Evolutionary conservation across 345 rosid species (phyloP).

Genomic region (Lumnitzera racemosa): DNA sequence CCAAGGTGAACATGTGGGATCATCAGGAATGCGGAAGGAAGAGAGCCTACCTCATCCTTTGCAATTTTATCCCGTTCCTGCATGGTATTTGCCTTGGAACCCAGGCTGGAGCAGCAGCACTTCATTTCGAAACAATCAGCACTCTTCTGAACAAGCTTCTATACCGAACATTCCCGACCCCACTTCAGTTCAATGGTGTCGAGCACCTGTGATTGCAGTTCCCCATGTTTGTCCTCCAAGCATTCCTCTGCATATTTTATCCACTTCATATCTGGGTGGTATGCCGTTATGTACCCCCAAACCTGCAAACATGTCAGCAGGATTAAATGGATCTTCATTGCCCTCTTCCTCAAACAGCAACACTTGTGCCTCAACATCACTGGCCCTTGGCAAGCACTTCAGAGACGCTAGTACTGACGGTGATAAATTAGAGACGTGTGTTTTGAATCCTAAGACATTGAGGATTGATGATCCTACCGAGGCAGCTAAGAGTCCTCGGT

Average conservation of each 20-base stretch:
- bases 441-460: constrained; percentile 44
- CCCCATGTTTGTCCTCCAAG: constrained; percentile 40
- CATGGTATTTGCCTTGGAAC: constrained; percentile 43
- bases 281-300: constrained; percentile 37
- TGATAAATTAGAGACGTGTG: constrained; percentile 29
- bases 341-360: constrained; percentile 39
- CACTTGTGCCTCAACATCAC: constrained; percentile 36
- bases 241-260: constrained; percentile 46
- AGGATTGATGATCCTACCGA: constrained; percentile 39
- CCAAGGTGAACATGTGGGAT: constrained; percentile 22
- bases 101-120: constrained; percentile 21
- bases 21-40: constrained; percentile 21
- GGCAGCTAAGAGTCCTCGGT: constrained; percentile 39
- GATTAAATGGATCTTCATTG: constrained; percentile 29
- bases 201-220: constrained; percentile 34
- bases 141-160: constrained; percentile 22
- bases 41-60: constrained; percentile 13
- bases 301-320: constrained; percentile 21
- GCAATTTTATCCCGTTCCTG: constrained; percentile 31
- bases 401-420: constrained; percentile 40
- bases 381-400: constrained; percentile 60
- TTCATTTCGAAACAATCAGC: constrained; percentile 18
- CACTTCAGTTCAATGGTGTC: constrained; percentile 38
- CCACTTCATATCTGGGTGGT: constrained; percentile 51
- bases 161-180: constrained; percentile 14